Base-by-base conservation (phyloP, 805 yeast genomes). In the Yamadazyma laniorum region DNA sequence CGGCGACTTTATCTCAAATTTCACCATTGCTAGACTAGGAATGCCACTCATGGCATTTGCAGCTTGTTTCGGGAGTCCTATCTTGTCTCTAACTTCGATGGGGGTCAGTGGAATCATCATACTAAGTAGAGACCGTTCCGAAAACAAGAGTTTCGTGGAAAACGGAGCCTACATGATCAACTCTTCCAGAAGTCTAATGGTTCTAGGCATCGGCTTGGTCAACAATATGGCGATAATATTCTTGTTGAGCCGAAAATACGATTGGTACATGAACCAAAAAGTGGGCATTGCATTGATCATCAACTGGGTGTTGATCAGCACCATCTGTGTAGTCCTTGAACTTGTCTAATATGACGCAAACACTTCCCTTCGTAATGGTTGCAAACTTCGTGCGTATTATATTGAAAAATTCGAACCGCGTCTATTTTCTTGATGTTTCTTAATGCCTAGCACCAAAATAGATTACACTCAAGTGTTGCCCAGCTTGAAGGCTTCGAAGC, bases 1-100 rank as follows among this genome's bases (percentile, higher is more conserved):
- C 5, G 97, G 98, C 5, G 99, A 91, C 54, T 65, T 90, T 32
- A 80, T 90, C 1, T 83, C 96, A 0, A 88, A 91, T 49, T 58
- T 83, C 25, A 83, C 95, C 0, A 77, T 91, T 18, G 89, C 95
- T 0, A 67, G 67, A 40, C 75, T 86, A 72, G 96, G 95, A 0
- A 80, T 78, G 63, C 86, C 95, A 0, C 72, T 84, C 32, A 85
- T 91, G 85, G 97, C 97, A 0, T 67, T 93, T n/a, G 85, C 93
- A 19, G 96, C 97, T 0, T 90, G 98, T 53, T 84, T 90, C 57
- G 98, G 97, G 0, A 88, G 96, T 1, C 98, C 98, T 0, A 61
- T 91, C 40, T 58, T 93, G 29, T 83, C 89, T 37, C 64, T 93
- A 8, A 68, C 90, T 27, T 95, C 97, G 0, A 63, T 91, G 43